Percentiles rank a stretch among this genome's conserved stretches.
Evolutionary conservation across 2,329 filamentous ascomycete genomes (phyloP).

Genomic region (Trichoderma afroharzianum): DNA sequence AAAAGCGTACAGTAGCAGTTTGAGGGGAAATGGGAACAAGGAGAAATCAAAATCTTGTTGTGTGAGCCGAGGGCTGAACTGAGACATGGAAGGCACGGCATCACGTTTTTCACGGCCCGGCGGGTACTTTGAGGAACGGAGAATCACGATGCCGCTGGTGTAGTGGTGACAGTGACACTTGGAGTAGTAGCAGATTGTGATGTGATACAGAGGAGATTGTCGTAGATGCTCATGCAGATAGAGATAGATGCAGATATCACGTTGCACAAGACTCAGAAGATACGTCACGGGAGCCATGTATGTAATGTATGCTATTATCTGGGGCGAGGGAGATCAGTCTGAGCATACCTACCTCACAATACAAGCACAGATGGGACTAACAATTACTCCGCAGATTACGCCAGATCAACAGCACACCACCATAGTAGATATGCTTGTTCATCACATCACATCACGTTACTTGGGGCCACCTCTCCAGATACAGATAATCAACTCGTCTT

Average conservation of each 20-base stretch:
- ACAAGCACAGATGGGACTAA: neutral
- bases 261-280: neutral
- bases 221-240: neutral
- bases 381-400: neutral
- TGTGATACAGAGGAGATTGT: neutral
- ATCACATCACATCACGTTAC: neutral
- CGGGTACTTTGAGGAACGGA: neutral
- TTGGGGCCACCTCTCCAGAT: neutral
- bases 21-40: neutral
- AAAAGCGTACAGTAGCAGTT: neutral
- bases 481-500: neutral
- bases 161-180: neutral
- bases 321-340: neutral
- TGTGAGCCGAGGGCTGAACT: neutral
- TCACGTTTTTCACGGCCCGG: constrained; percentile 10
- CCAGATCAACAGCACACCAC: neutral
- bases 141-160: neutral
- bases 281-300: neutral
- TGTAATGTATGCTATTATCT: too few species aligned
- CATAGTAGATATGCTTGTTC: neutral
- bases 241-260: neutral
- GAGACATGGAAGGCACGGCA: constrained; percentile 1
- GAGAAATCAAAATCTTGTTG: neutral
- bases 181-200: neutral
- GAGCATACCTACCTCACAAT: too few species aligned